Evolutionary conservation across 2,329 filamentous ascomycete genomes (phyloP).

Genomic region (Arthrinium phaeospermum): DNA sequence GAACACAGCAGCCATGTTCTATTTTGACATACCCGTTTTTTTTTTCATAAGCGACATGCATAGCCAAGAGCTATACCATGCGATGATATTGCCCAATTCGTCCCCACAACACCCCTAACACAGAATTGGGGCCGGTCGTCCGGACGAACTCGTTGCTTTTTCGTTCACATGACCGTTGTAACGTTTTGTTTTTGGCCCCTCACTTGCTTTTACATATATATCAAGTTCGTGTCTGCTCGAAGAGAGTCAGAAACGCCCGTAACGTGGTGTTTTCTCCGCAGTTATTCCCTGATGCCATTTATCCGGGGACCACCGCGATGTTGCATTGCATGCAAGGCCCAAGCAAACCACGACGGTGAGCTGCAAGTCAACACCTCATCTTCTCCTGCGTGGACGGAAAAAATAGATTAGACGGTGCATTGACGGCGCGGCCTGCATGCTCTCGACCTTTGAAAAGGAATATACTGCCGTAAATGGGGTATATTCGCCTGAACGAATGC

Average conservation of each 20-base stretch:
- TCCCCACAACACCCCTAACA: not conserved
- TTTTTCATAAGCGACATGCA: not conserved
- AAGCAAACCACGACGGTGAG: not conserved
- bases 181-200: not conserved
- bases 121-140: not conserved
- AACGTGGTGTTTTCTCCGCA: not conserved
- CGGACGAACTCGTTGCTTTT: not conserved
- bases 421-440: not conserved
- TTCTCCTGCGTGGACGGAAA: not conserved
- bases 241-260: not conserved
- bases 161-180: not conserved
- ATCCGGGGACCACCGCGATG: not conserved
- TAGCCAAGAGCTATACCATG: not conserved
- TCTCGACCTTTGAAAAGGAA: not conserved
- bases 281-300: not conserved
- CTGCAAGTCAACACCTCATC: not conserved
- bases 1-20: not conserved
- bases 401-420: not conserved
- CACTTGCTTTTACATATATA: not conserved
- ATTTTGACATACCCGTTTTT: not conserved
- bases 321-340: conserved; percentile 9
- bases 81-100: not conserved
- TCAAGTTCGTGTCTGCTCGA: not conserved
- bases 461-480: conserved; percentile 1
- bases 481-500: not conserved